These are phyloP conservation scores for Mrakia blollopis DNA, from an alignment of 768 basidiomycete genomes.

Conservation along the genomic window DNA sequence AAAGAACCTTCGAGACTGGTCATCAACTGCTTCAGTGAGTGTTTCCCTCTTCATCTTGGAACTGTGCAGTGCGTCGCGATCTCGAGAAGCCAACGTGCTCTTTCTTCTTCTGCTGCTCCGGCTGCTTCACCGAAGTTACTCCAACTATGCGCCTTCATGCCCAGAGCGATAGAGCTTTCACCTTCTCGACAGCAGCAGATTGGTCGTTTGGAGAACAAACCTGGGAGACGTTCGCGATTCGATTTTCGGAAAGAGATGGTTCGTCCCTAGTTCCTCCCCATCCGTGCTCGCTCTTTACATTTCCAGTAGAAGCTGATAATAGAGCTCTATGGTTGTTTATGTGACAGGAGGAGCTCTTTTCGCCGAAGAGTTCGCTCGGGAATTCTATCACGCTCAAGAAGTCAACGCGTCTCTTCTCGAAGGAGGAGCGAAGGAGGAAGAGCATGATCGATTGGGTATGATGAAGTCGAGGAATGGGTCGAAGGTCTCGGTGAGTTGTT, in stretches of 20 bases:
- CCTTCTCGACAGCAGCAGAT: conserved; percentile 8
- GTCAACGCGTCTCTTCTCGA: neutral
- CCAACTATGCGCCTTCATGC: neutral
- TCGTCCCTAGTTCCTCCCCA: neutral
- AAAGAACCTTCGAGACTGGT: neutral
- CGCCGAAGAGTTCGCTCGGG: conserved; percentile 1
- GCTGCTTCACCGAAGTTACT: neutral
- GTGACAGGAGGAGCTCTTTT: neutral
- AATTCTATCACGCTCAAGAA: neutral
- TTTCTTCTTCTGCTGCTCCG: neutral
- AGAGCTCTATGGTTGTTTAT: no score
- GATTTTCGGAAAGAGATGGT: conserved; percentile 1
- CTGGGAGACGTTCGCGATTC: conserved; percentile 14
- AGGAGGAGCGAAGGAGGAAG: neutral
- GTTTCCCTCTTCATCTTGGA: neutral
- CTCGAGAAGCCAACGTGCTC: neutral
- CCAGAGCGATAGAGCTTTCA: neutral
- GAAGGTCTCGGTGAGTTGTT: neutral
- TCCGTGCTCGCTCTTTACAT: neutral
- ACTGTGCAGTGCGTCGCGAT: neutral
- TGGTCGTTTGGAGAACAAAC: conserved; percentile 10
- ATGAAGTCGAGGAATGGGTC: neutral
- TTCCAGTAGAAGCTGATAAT: neutral
- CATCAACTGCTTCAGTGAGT: conserved; percentile 14
- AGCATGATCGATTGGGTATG: neutral